Evolutionary conservation across 75 land plant species (phyloP), one percentile per base, ranked within the genome.

Genomic region (Sequoia sempervirens): DNA sequence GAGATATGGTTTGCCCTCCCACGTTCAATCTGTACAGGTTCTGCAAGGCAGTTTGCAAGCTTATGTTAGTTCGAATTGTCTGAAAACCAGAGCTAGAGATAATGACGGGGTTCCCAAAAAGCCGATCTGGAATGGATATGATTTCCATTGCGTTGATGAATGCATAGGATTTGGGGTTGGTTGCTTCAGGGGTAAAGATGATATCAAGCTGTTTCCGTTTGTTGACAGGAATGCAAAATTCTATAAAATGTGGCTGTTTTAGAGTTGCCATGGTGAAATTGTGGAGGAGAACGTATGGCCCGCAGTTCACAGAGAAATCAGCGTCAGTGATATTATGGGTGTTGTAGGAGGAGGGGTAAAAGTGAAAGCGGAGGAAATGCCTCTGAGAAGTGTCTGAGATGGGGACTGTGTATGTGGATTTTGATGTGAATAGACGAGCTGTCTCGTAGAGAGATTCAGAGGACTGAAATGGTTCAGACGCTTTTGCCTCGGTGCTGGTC

Each of bases 71-170:
- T 40, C 5, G 20, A 58, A 79, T 87, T 14, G 13, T 0, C 41
- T 40, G 13, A n/a, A 2, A 38, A 23, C 18, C 11, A 79, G 54
- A 61, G 68, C 38, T 30, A 64, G 8, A 0, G 0, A 64, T 0
- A 64, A 23, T 26, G 84, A 46, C 7, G 73, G n/a, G 23, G 18
- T 30, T 53, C 20, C 9, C 26, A 23, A 3, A 83, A 5, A 91
- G 68, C 37, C 90, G 81, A 30, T 90, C 87, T 41, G 95, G 92
- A 82, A 87, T 87, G 5, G 96, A 93, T 28, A 91, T 82, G 46
- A 96, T 80, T 84, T 94, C 95, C 18, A 96, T 93, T 40, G 92
- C 98, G 66, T 95, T 90, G 38, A 93, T 90, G 85, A 92, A 93
- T 36, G 96, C 94, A 79, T 82, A 92, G 37, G 94, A 26, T 53